Base-by-base conservation (phyloP, 2,329 filamentous ascomycete genomes). In the Claviceps spartinae region DNA sequence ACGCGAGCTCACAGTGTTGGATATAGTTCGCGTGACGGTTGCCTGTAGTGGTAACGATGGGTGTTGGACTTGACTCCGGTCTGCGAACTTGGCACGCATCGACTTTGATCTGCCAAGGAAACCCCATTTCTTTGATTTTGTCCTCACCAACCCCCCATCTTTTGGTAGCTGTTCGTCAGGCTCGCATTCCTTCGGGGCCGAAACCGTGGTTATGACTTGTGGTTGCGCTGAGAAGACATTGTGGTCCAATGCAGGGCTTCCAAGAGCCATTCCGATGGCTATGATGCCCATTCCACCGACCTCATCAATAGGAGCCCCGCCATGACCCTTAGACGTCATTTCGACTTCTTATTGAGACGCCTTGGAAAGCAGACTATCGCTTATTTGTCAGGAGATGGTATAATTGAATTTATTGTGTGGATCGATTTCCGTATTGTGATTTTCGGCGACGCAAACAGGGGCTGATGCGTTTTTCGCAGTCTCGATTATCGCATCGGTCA, bases 201-300 rank as follows among this genome's bases (percentile, higher is more conserved):
- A 60, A 48, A 60, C 59, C 11, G 58, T 59, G 48, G 61, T 61
- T 48, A 54, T 37, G 16, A 51, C 48, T 47, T 61, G 61, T 20
- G 60, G 62, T 37, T 60, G 64, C 58, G 63, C 66, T 38, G 57
- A 56, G 38, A 50, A 52, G 50, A 51, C 51, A 37, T 56, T 54
- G 37, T 69, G 67, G 16, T 67, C 65, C 41, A 70, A 69, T n/a
- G 73, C 69, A 24, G 85, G 85, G 60, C 84, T 88, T 36, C 85
- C 85, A 52, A 88, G 68, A 1, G 85, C 85, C 74, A 89, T 82
- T 9, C 86, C 86, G 55, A 89, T 88, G 58, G 71, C 73, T 55
- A 63, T 63, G n/a, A 65, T 56, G 11, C 61, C 61, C 20, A 58
- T 61, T 42, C 61, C 58, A 13, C 56, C 48, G 16, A 51, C 48